Conservation (phyloP, 2,329 filamentous ascomycete genomes). For the Exophiala bonariae region DNA sequence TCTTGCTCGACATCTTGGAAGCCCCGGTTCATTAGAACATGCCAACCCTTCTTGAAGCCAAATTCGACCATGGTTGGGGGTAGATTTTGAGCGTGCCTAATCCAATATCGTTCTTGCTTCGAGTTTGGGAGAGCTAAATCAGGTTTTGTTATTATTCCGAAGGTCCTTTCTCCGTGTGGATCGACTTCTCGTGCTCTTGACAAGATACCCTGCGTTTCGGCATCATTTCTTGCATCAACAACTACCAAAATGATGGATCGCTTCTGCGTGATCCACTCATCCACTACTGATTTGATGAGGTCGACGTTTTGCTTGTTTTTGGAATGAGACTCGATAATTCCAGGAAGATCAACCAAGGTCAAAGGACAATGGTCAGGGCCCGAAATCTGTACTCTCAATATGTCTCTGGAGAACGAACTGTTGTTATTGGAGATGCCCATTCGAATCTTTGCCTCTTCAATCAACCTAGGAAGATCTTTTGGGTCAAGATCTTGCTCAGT, state of each 20-base stretch:
- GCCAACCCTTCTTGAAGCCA: slow-evolving; percentile 36
- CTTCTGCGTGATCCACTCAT: slow-evolving; percentile 40
- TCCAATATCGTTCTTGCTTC: slow-evolving; percentile 19
- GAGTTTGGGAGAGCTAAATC: slow-evolving; percentile 34
- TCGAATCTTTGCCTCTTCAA: too few relatives aligned
- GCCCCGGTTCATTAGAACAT: slow-evolving; percentile 29
- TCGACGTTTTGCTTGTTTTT: slow-evolving; percentile 47
- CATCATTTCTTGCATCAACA: slow-evolving; percentile 49
- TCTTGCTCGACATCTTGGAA: neutral
- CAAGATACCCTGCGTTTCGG: slow-evolving; percentile 40
- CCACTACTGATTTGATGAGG: slow-evolving; percentile 47
- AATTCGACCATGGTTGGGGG: slow-evolving; percentile 21
- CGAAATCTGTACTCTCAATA: slow-evolving; percentile 23
- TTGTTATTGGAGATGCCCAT: too few relatives aligned
- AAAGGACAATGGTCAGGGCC: slow-evolving; percentile 41
- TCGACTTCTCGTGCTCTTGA: slow-evolving; percentile 33
- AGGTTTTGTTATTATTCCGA: slow-evolving; percentile 47
- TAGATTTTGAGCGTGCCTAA: neutral
- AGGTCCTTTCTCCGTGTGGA: slow-evolving; percentile 34
- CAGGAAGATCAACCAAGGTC: slow-evolving; percentile 57
- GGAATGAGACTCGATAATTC: slow-evolving; percentile 51
- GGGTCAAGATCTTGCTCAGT: neutral
- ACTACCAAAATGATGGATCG: slow-evolving; percentile 50
- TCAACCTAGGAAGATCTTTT: too few relatives aligned
- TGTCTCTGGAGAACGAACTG: slow-evolving; percentile 39